A percentile compares a stretch with the other conserved stretches of the same genome.
phyloP scores from a whole-genome alignment of 345 rosid species.

The Dipteronia dyeriana region DNA sequence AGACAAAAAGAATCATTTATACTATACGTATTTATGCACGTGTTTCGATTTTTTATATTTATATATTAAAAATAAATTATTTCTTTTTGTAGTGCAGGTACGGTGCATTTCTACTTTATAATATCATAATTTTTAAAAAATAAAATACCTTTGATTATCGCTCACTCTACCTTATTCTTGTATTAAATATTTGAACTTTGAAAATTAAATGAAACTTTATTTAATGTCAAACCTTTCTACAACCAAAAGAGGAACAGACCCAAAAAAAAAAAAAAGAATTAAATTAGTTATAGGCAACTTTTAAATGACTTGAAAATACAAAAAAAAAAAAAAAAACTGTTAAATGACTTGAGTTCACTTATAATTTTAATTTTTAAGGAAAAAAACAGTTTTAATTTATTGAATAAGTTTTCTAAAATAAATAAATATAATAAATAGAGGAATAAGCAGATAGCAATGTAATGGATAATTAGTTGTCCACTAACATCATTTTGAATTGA shows the following conservation, averaged over 20 bases:
- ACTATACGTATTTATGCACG: conserved; percentile 5
- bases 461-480: too few species aligned
- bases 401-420: too few species aligned
- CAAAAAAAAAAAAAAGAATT: too few species aligned
- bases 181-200: neutral
- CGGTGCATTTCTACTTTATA: conserved; percentile 17
- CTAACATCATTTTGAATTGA: too few species aligned
- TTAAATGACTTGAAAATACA: too few species aligned
- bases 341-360: too few species aligned
- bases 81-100: neutral
- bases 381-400: too few species aligned
- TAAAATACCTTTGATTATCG: neutral
- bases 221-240: neutral
- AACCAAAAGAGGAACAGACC: neutral
- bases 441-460: too few species aligned
- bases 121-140: neutral
- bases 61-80: neutral
- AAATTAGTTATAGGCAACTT: too few species aligned
- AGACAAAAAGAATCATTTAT: conserved; percentile 14
- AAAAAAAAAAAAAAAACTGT: too few species aligned
- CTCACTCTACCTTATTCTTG: neutral
- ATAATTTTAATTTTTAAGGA: too few species aligned
- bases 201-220: neutral
- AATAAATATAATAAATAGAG: too few species aligned
- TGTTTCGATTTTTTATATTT: neutral